phyloP scores from a whole-genome alignment of 768 basidiomycete genomes.

The Tulasnella sp. region DNA sequence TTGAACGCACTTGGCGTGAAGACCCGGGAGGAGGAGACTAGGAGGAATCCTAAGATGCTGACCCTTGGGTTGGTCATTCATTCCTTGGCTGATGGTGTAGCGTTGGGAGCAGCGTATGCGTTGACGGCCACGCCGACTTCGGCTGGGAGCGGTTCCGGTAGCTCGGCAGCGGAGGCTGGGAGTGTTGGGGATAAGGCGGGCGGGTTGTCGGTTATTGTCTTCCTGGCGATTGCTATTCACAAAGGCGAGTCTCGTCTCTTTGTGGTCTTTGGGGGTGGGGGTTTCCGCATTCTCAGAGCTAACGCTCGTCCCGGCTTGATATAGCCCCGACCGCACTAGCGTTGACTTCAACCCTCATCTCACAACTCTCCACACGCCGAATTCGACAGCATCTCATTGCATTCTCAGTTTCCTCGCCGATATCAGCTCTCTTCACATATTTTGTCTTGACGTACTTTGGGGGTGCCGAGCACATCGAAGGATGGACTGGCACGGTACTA shows the following conservation, averaged over 20 bases:
- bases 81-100: slow-evolving; percentile 85
- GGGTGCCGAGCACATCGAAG: slow-evolving; percentile 32
- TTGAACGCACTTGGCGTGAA: slow-evolving; percentile 2
- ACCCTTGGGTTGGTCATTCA: slow-evolving; percentile 84
- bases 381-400: slow-evolving; percentile 67
- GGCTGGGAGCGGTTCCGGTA: not conserved
- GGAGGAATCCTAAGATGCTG: slow-evolving; percentile 32
- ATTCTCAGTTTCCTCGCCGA: slow-evolving; percentile 79
- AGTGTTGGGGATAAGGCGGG: slow-evolving; percentile 32
- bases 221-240: slow-evolving; percentile 84
- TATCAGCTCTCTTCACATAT: slow-evolving; percentile 74
- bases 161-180: not conserved
- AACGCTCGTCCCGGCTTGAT: not conserved
- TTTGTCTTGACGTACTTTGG: slow-evolving; percentile 51
- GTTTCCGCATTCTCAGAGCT: not conserved
- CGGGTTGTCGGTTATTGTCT: slow-evolving; percentile 70
- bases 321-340: slow-evolving; percentile 87
- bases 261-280: slow-evolving; percentile 23
- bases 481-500: slow-evolving; percentile 68
- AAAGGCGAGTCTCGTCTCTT: slow-evolving; percentile 44
- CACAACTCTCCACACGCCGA: slow-evolving; percentile 53
- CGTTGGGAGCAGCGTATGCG: slow-evolving; percentile 57
- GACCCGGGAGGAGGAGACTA: not conserved
- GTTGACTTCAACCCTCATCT: slow-evolving; percentile 74
- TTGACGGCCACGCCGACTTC: not conserved